phyloP scores from a whole-genome alignment of 2,329 filamentous ascomycete genomes.

The Colletotrichum tropicale region DNA sequence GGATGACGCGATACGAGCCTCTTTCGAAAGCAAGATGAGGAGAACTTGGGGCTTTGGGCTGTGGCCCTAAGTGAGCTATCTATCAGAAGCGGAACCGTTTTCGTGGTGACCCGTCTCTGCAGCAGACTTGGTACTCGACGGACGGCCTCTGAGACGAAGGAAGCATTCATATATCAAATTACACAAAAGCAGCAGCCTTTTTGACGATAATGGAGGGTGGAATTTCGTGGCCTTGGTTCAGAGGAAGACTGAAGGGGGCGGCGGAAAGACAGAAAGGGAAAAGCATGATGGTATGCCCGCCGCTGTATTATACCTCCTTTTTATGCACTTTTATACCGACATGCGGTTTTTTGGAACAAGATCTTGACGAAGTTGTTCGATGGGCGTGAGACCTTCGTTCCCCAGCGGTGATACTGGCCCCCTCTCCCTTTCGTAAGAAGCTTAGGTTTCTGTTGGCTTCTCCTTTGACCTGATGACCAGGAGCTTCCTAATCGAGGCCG shows the following conservation, averaged over 20 bases:
- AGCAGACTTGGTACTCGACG: background rate
- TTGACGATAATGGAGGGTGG: slow-evolving; percentile 21
- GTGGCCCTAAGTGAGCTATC: background rate
- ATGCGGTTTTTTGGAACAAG: background rate
- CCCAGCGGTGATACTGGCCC: background rate
- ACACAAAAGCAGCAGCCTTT: background rate
- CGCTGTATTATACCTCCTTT: slow-evolving; percentile 21
- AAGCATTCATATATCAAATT: background rate
- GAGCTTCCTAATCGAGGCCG: background rate
- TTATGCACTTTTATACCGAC: background rate
- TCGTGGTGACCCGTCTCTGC: background rate
- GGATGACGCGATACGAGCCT: background rate
- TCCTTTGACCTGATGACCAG: background rate
- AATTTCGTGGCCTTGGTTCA: background rate
- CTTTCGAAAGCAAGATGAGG: background rate
- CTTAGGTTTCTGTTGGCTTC: fast-evolving
- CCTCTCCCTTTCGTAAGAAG: background rate
- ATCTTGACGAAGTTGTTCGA: background rate
- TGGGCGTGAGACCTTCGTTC: background rate
- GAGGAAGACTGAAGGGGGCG: background rate
- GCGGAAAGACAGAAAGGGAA: background rate
- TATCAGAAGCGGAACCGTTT: background rate
- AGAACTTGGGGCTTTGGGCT: background rate
- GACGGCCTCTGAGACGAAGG: background rate
- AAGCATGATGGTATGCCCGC: slow-evolving; percentile 12